Base-by-base conservation (phyloP, 352 stramenopile species). In the Phytophthora sansomeana region DNA sequence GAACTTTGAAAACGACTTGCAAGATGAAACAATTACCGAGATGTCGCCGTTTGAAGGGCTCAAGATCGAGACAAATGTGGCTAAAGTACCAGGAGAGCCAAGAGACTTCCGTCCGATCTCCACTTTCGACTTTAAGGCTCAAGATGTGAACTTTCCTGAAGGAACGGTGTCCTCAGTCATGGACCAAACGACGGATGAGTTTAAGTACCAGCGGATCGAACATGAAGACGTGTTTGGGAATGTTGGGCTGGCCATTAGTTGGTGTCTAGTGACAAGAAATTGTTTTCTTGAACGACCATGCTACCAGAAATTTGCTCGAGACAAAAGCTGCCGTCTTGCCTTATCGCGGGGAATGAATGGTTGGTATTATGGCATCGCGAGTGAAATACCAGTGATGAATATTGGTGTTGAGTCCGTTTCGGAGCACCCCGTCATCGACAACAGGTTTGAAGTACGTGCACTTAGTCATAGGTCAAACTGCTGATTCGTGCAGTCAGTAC, bases 151-250 rank as follows among this genome's bases (percentile, higher is more conserved):
- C 11, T 50, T 29, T 33, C 43, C 43, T 47, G 19, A 50, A 35
- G 43, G 11, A 30, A 33, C n/a, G 43, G 28, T 50, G 24, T 50
- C 43, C n/a, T 50, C 43, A 29, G 28, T 50, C 43, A 30, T 54
- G 35, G 47, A 54, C 47, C 8, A 16, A 6, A 28, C 29, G 28
- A 29, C 47, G 5, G 28, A 54, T 16, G 47, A 41, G 29, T 54
- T 54, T n/a, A 52, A 52, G 29, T 52, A 52, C 26, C 46, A 52
- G 26, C 46, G 46, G 33, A 36, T 39, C 46, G 47, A 54, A 21
- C 14, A 19, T n/a, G 47, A 41, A 54, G 47, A 41, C 9, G 9
- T 16, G 6, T 41, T 41, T 41, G 35, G 35, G 6, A 7, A 9
- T 41, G 4, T 14, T 13, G 35, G 35, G 6, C 2, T 41, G 35